Percentiles rank a stretch among this genome's conserved stretches.
phyloP scores from a whole-genome alignment of 495 filamentous ascomycete species.

The Penicillium steckii region DNA sequence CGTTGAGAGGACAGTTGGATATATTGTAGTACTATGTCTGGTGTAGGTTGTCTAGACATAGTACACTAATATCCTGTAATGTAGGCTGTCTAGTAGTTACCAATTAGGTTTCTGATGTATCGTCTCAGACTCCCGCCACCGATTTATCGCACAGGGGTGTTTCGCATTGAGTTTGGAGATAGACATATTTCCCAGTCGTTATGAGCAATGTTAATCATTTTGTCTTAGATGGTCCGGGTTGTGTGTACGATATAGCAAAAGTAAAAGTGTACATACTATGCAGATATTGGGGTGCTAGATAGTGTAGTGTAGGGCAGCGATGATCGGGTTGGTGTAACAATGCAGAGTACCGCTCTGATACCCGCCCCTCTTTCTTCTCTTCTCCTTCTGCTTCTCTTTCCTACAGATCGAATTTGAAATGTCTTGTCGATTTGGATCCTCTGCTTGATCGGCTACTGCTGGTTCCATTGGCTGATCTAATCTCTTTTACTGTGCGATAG shows the following conservation, averaged over 20 bases:
- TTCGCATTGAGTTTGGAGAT: neutral
- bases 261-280: neutral
- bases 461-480: constrained; percentile 18
- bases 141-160: constrained; percentile 20
- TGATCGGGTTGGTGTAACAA: constrained; percentile 6
- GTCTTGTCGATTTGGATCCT: constrained; percentile 1
- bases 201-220: no score
- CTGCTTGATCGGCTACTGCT: no score
- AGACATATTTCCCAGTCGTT: no score
- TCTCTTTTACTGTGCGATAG: no score
- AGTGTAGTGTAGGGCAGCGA: neutral
- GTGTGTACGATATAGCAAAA: no score
- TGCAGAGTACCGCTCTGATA: constrained; percentile 14
- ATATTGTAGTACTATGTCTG: neutral
- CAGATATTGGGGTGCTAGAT: neutral
- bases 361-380: neutral
- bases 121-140: constrained; percentile 16
- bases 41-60: no score
- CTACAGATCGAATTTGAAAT: constrained; percentile 24
- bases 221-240: no score
- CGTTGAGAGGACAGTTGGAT: neutral
- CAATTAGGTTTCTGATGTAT: constrained; percentile 32
- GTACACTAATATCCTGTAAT: neutral
- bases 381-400: constrained; percentile 8
- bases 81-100: neutral